Percentiles rank a stretch among this genome's conserved stretches.
Conservation (phyloP, 169 alveolate species). For the Plasmodium vinckei region DNA sequence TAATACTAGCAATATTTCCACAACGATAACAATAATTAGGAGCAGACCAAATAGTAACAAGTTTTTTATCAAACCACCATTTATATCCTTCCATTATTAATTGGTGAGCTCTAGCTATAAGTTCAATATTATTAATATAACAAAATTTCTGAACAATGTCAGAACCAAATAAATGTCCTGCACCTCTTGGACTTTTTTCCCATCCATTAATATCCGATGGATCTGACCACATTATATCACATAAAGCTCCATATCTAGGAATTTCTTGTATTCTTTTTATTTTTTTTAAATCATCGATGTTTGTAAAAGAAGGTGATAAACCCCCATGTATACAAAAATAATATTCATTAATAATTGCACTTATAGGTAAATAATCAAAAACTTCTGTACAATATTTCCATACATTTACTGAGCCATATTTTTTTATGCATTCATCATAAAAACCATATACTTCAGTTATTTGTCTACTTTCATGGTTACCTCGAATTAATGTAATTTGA, state of each 20-base stretch:
- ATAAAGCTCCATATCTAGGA: slow-evolving; percentile 99
- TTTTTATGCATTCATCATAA: slow-evolving; percentile 99
- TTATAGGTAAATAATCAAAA: slow-evolving; percentile 98
- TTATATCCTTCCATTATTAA: slow-evolving; percentile 99
- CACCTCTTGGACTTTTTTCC: slow-evolving; percentile 99
- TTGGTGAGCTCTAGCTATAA: slow-evolving; percentile 99
- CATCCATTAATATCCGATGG: slow-evolving; percentile 93
- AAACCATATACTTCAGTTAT: slow-evolving; percentile 99
- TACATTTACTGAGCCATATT: slow-evolving; percentile 98
- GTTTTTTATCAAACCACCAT: slow-evolving; percentile 94
- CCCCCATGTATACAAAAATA: slow-evolving; percentile 99
- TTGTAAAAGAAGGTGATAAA: slow-evolving; percentile 95
- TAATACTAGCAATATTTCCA: slow-evolving; percentile 98
- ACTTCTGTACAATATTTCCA: slow-evolving; percentile 98
- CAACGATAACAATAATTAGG: slow-evolving; percentile 99
- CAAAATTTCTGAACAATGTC: slow-evolving; percentile 95
- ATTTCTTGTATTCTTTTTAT: slow-evolving; percentile 89
- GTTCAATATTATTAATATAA: slow-evolving; percentile 93
- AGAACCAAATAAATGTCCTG: slow-evolving; percentile 99
- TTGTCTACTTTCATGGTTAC: slow-evolving; percentile 99
- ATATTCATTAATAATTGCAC: slow-evolving; percentile 97
- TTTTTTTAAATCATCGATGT: slow-evolving; percentile 94
- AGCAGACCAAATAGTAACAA: slow-evolving; percentile 98
- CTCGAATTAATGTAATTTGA: slow-evolving; percentile 96
- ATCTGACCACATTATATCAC: slow-evolving; percentile 99